phyloP scores from a whole-genome alignment of 2,329 filamentous ascomycete genomes.

The Colletotrichum sp. region DNA sequence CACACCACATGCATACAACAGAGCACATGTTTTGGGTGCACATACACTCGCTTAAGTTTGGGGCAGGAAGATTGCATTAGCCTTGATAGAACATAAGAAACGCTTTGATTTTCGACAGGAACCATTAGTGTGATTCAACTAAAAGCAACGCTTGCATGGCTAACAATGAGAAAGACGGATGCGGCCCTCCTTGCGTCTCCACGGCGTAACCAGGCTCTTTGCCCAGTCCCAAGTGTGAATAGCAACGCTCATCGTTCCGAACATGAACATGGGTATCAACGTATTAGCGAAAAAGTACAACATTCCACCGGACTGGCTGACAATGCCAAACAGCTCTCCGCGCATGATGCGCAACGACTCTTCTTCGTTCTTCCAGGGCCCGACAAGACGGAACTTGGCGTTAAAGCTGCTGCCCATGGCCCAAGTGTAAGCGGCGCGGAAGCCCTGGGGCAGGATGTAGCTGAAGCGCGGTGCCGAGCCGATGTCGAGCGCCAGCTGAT shows the following conservation, averaged over 20 bases:
- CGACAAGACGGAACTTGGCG: conserved; percentile 51
- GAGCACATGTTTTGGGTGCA: not conserved
- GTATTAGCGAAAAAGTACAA: conserved; percentile 44
- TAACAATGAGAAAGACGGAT: not conserved
- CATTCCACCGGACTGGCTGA: conserved; percentile 39
- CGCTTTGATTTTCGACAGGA: not conserved
- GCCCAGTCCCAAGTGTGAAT: conserved; percentile 12
- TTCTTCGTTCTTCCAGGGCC: conserved; percentile 44
- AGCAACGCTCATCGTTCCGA: conserved; percentile 39
- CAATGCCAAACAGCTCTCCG: conserved; percentile 44
- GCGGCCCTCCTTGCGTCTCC: not conserved
- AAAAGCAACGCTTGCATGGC: not conserved
- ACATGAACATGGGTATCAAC: conserved; percentile 39
- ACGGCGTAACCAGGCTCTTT: not conserved
- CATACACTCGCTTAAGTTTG: not conserved
- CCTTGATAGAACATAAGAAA: not conserved
- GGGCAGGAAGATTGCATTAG: not conserved
- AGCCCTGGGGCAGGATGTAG: conserved; percentile 35
- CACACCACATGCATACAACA: not conserved
- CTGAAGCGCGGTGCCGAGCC: conserved; percentile 43
- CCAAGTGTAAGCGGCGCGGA: conserved; percentile 42
- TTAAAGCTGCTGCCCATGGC: conserved; percentile 55
- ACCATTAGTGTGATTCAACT: not conserved
- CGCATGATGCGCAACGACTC: conserved; percentile 42
- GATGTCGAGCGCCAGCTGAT: conserved; percentile 54